Percentiles rank a stretch among this genome's conserved stretches.
These are phyloP conservation scores for Macadamia tetraphylla DNA, from an alignment of 164 flowering plant species.

Conservation along the genomic window DNA sequence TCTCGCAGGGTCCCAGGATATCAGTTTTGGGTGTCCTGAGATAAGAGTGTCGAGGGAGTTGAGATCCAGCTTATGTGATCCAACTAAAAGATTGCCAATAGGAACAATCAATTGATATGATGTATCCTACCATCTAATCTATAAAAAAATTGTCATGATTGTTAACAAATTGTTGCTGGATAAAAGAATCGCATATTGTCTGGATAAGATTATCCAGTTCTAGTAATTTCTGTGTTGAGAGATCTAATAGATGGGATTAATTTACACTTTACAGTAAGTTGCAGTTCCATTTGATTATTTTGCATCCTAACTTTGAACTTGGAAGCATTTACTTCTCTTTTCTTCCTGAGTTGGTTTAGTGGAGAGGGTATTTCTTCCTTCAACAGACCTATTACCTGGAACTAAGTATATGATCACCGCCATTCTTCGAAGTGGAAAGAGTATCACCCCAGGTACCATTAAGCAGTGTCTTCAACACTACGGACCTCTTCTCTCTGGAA, in stretches of 20 bases:
- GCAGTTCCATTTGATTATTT: too few species aligned
- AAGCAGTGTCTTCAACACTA: slow-evolving; percentile 20
- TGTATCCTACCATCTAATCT: not conserved
- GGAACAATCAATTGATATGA: not conserved
- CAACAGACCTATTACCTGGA: slow-evolving; percentile 20
- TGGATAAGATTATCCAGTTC: not conserved
- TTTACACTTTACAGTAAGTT: not conserved
- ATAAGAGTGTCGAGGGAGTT: not conserved
- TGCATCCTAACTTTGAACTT: too few species aligned
- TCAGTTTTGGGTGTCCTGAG: too few species aligned
- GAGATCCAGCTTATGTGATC: not conserved
- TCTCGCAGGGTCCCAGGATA: too few species aligned
- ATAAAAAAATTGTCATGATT: not conserved
- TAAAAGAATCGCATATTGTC: not conserved
- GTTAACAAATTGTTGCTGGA: not conserved
- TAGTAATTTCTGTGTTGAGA: not conserved
- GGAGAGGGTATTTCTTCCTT: not conserved
- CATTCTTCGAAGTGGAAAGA: slow-evolving; percentile 15
- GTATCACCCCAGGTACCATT: slow-evolving; percentile 19
- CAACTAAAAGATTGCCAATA: not conserved
- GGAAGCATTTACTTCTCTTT: not conserved
- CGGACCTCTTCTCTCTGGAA: slow-evolving; percentile 15
- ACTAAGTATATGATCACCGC: slow-evolving; percentile 19
- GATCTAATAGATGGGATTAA: not conserved
- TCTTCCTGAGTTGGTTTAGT: not conserved